Evolutionary conservation across 768 basidiomycete genomes (phyloP).

Genomic region (Amylocystis lapponica): DNA sequence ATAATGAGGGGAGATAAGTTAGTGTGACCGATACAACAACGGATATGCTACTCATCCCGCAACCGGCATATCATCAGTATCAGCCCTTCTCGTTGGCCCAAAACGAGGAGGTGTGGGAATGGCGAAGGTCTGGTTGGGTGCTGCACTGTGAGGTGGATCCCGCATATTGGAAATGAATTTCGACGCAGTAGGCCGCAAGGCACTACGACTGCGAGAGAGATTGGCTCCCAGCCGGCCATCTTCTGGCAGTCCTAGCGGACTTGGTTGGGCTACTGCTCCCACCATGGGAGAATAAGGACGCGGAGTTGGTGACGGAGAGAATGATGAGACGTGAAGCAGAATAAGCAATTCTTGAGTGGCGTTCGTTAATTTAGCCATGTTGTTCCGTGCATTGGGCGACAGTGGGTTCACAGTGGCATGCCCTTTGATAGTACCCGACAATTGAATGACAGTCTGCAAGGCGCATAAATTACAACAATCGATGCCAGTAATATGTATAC

Average conservation of each 20-base stretch:
- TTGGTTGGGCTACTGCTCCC: constrained; percentile 20
- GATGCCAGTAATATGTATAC: background rate
- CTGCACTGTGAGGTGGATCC: constrained; percentile 50
- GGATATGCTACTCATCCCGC: no score
- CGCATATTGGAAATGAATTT: constrained; percentile 11
- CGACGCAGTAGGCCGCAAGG: constrained; percentile 4
- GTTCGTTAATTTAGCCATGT: constrained; percentile 73
- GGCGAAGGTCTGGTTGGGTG: constrained; percentile 44
- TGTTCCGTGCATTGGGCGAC: constrained; percentile 54
- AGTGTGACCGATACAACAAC: no score
- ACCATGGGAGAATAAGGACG: constrained; percentile 59
- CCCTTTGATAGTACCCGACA: constrained; percentile 69
- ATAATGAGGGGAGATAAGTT: background rate
- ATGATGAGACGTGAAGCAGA: constrained; percentile 79
- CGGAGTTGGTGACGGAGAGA: constrained; percentile 52
- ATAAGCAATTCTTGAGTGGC: constrained; percentile 86
- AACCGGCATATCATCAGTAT: background rate
- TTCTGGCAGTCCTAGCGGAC: constrained; percentile 26
- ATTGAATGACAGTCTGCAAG: constrained; percentile 62
- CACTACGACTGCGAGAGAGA: constrained; percentile 54
- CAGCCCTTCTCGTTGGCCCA: constrained; percentile 10
- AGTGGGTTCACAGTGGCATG: constrained; percentile 52
- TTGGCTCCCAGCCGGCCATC: constrained; percentile 47
- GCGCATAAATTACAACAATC: constrained; percentile 5
- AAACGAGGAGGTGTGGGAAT: constrained; percentile 26